Conservation (phyloP, 2,329 filamentous ascomycete species). For the Apiospora rasikravindrae region DNA sequence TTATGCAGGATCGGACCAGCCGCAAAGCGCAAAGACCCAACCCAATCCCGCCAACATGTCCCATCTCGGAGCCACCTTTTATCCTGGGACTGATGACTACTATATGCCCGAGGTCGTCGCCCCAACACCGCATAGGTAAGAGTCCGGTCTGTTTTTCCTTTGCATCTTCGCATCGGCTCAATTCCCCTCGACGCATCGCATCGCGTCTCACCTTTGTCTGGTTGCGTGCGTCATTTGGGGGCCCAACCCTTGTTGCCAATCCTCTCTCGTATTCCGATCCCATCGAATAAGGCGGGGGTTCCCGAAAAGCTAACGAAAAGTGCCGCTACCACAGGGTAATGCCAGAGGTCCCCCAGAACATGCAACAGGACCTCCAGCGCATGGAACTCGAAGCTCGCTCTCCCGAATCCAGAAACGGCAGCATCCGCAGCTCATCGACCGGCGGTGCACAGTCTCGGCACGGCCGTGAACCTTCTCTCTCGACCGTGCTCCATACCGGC, state of each 20-base stretch:
- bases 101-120: slow-evolving; percentile 66
- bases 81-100: slow-evolving; percentile 65
- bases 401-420: slow-evolving; percentile 44
- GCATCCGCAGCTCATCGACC: slow-evolving; percentile 33
- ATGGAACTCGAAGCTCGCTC: slow-evolving; percentile 80
- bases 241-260: slow-evolving; percentile 3
- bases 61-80: slow-evolving; percentile 61
- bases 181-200: neutral
- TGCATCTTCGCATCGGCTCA: slow-evolving; percentile 21
- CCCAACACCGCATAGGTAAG: slow-evolving; percentile 63
- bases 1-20: slow-evolving; percentile 38
- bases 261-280: slow-evolving; percentile 4
- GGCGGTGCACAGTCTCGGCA: slow-evolving; percentile 39
- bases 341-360: slow-evolving; percentile 94
- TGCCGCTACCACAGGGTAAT: slow-evolving; percentile 69
- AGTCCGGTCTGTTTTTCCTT: slow-evolving; percentile 26
- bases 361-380: slow-evolving; percentile 91
- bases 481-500: slow-evolving; percentile 42
- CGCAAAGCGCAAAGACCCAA: slow-evolving; percentile 32
- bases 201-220: neutral
- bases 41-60: slow-evolving; percentile 48
- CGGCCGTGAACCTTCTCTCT: slow-evolving; percentile 51
- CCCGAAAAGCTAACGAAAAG: slow-evolving; percentile 13
- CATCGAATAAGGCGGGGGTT: neutral
- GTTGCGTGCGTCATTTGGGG: slow-evolving; percentile 11